phyloP scores from a whole-genome alignment of 176 grass and related monocot genomes.

The Aegilops longissima region DNA sequence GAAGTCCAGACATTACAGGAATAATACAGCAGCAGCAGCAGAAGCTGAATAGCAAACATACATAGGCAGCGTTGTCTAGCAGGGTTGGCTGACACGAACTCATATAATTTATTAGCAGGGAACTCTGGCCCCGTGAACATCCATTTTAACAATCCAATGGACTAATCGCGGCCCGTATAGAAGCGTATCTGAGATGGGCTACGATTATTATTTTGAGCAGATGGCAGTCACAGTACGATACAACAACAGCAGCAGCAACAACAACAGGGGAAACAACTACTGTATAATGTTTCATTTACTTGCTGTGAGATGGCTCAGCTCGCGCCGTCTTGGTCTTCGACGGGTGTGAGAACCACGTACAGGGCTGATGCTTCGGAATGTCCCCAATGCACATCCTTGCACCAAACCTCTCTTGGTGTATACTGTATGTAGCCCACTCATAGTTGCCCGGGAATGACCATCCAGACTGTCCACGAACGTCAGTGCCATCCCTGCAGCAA shows the following conservation, averaged over 20 bases:
- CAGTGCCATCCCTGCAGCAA: slow-evolving; percentile 63
- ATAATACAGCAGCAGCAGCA: slow-evolving; percentile 15
- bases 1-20: background rate
- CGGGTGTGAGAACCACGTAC: slow-evolving; percentile 51
- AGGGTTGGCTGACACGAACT: background rate
- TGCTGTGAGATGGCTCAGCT: slow-evolving; percentile 30
- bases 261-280: slow-evolving; percentile 19
- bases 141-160: background rate
- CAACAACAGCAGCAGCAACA: slow-evolving; percentile 13
- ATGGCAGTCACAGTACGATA: slow-evolving; percentile 7
- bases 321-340: slow-evolving; percentile 15
- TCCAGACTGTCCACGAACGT: slow-evolving; percentile 72
- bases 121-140: background rate
- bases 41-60: background rate
- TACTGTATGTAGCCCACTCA: slow-evolving; percentile 69
- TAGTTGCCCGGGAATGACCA: slow-evolving; percentile 74
- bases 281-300: slow-evolving; percentile 32
- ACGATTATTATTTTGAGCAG: slow-evolving; percentile 6
- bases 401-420: slow-evolving; percentile 77
- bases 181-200: background rate
- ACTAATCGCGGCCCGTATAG: background rate
- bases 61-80: background rate
- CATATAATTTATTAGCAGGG: background rate
- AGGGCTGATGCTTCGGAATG: slow-evolving; percentile 64
- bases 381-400: slow-evolving; percentile 65